These are phyloP conservation scores for Entomortierella chlamydospora DNA, from an alignment of 192 early-diverging fungal genomes.

Conservation along the genomic window DNA sequence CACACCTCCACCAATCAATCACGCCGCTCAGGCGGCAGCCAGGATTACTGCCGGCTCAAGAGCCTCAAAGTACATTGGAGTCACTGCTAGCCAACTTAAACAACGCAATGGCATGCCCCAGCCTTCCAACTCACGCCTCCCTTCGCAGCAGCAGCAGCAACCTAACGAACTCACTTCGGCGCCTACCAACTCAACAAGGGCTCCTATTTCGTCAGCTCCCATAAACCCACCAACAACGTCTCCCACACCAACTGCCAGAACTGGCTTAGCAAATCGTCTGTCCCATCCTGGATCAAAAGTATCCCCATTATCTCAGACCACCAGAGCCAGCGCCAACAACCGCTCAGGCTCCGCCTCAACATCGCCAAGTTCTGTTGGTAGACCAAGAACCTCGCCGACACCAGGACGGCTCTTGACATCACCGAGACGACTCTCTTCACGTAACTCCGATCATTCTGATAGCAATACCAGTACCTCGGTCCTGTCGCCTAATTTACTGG, in stretches of 20 bases:
- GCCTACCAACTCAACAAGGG: background rate
- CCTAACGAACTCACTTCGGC: slow-evolving; percentile 3
- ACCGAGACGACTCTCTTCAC: slow-evolving; percentile 28
- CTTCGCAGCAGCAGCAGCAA: background rate
- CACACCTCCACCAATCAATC: slow-evolving; percentile 31
- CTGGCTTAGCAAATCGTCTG: slow-evolving; percentile 15
- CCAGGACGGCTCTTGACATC: slow-evolving; percentile 26
- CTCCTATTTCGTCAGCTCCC: background rate
- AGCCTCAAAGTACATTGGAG: slow-evolving; percentile 66
- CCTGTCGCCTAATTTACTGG: slow-evolving; percentile 18
- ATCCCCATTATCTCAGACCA: slow-evolving; percentile 7
- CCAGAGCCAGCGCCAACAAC: background rate
- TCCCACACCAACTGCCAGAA: slow-evolving; percentile 18
- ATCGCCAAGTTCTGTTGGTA: slow-evolving; percentile 12
- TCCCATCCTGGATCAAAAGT: slow-evolving; percentile 15
- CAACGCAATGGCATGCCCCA: slow-evolving; percentile 44
- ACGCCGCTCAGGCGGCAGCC: slow-evolving; percentile 57
- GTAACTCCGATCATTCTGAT: slow-evolving; percentile 32
- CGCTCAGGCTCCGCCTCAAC: slow-evolving; percentile 14
- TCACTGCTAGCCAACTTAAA: slow-evolving; percentile 66
- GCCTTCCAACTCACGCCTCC: slow-evolving; percentile 17
- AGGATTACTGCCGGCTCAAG: slow-evolving; percentile 65
- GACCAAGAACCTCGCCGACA: slow-evolving; percentile 30
- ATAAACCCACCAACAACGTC: slow-evolving; percentile 17
- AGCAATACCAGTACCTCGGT: slow-evolving; percentile 3